Conservation (phyloP, 768 basidiomycete species). For the Rubroboletus pulcherrimus region DNA sequence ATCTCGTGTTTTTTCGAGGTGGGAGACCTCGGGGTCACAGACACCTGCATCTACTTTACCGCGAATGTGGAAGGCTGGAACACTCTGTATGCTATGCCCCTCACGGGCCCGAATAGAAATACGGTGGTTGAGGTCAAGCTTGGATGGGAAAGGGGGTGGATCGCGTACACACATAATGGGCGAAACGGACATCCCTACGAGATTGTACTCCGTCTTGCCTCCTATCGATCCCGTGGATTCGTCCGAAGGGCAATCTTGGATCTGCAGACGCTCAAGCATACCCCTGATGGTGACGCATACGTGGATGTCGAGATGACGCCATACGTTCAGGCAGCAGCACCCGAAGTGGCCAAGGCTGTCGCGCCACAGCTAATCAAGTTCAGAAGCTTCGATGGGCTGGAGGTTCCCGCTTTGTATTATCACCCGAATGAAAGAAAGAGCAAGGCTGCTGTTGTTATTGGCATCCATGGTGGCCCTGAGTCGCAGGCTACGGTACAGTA, state of each 20-base stretch:
- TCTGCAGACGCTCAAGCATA: constrained; percentile 18
- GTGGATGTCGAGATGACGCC: constrained; percentile 26
- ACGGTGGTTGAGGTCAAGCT: constrained; percentile 32
- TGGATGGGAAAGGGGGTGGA: constrained; percentile 31
- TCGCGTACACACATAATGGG: constrained; percentile 30
- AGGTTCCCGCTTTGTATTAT: constrained; percentile 41
- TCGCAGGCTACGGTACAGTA: constrained; percentile 34
- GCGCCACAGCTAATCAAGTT: constrained; percentile 35
- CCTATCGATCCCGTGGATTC: constrained; percentile 29
- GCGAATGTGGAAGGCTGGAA: constrained; percentile 41
- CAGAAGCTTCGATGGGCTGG: constrained; percentile 40
- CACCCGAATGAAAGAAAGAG: constrained; percentile 31
- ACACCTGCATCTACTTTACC: constrained; percentile 29
- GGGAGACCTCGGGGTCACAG: constrained; percentile 22
- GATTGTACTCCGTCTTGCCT: constrained; percentile 31
- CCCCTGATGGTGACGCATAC: constrained; percentile 25
- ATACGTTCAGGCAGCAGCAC: constrained; percentile 34
- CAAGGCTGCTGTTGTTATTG: constrained; percentile 32
- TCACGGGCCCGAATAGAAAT: constrained; percentile 27
- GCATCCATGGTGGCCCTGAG: constrained; percentile 41
- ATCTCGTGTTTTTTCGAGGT: constrained; percentile 32
- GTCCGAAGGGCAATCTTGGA: constrained; percentile 30
- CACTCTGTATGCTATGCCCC: constrained; percentile 28
- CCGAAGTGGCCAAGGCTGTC: constrained; percentile 23
- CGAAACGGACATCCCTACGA: constrained; percentile 33